A percentile compares a stretch with the other conserved stretches of the same genome.
Evolutionary conservation across 805 yeast species (phyloP).

Genomic region (Wickerhamiella bombiphila): DNA sequence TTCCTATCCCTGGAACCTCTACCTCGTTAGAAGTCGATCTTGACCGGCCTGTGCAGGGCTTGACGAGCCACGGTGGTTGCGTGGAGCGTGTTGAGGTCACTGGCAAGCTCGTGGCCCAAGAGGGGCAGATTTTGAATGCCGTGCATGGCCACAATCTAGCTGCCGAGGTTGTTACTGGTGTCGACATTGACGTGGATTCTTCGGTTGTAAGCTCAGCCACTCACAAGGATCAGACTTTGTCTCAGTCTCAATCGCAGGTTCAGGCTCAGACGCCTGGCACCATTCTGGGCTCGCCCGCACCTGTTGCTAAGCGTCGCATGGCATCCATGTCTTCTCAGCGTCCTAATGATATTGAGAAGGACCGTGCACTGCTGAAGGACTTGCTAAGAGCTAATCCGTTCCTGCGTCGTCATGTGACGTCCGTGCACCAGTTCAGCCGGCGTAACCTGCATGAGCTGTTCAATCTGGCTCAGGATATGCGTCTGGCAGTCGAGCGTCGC

Average conservation of each 20-base stretch:
- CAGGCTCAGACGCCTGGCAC: constrained; percentile 1
- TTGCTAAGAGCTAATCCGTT: constrained; percentile 83
- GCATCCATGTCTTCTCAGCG: constrained; percentile 11
- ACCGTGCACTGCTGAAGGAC: constrained; percentile 51
- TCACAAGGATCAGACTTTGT: neutral
- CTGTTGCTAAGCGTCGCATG: constrained; percentile 4
- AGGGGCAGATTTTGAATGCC: constrained; percentile 56
- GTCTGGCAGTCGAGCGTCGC: constrained; percentile 89
- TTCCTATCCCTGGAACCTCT: constrained; percentile 53
- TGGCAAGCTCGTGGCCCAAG: constrained; percentile 68
- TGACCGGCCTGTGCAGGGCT: constrained; percentile 51
- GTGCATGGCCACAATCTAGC: constrained; percentile 19
- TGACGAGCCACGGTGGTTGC: constrained; percentile 50
- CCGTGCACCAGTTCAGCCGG: constrained; percentile 78
- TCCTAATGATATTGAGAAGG: constrained; percentile 16
- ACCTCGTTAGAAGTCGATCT: constrained; percentile 69
- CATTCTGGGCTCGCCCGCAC: constrained; percentile 13
- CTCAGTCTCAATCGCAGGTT: neutral
- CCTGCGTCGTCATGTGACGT: constrained; percentile 71
- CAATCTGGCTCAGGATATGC: constrained; percentile 95
- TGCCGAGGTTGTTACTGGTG: constrained; percentile 7
- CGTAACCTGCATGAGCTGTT: constrained; percentile 83
- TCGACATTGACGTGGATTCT: neutral
- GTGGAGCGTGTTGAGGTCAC: constrained; percentile 77
- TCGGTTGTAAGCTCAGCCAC: neutral